These are phyloP conservation scores for Phoenix dactylifera DNA, from an alignment of 176 grass and related monocot species.

Conservation along the genomic window DNA sequence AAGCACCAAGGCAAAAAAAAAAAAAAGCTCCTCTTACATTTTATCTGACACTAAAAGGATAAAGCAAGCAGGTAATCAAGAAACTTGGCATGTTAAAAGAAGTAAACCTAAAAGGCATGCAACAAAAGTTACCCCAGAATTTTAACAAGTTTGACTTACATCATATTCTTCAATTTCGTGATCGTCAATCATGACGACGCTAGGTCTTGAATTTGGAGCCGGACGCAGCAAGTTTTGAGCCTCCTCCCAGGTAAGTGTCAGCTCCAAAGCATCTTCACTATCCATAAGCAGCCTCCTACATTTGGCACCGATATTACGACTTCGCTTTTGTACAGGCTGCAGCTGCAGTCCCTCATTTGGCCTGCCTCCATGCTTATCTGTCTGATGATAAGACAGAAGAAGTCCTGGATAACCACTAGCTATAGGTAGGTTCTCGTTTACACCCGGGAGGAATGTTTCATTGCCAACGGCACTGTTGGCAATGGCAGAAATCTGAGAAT, in stretches of 20 bases:
- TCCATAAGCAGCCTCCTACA: conserved; percentile 84
- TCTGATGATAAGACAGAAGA: conserved; percentile 69
- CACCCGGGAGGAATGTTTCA: conserved; percentile 56
- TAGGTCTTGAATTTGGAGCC: conserved; percentile 73
- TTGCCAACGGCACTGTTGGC: conserved; percentile 70
- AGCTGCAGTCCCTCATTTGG: conserved; percentile 47
- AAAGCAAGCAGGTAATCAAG: too few species aligned
- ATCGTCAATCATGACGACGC: conserved; percentile 81
- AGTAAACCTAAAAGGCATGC: too few species aligned
- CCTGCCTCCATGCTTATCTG: conserved; percentile 45
- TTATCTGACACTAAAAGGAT: too few species aligned
- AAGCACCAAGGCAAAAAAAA: too few species aligned
- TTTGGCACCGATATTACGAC: conserved; percentile 82
- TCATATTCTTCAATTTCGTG: conserved; percentile 99
- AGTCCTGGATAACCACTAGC: conserved; percentile 83
- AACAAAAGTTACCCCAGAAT: too few species aligned
- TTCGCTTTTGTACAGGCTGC: conserved; percentile 71
- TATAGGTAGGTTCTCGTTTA: conserved; percentile 64
- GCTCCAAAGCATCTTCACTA: conserved; percentile 74
- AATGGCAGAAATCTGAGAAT: conserved; percentile 97
- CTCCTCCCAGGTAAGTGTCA: conserved; percentile 94
- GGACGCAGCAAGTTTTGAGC: conserved; percentile 92
- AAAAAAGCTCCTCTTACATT: too few species aligned
- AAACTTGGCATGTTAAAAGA: too few species aligned
- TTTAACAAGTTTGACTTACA: conserved; percentile 36